A percentile compares a stretch with the other conserved stretches of the same genome.
Conservation (phyloP, 257 asterid species). For the Fraxinus americana region DNA sequence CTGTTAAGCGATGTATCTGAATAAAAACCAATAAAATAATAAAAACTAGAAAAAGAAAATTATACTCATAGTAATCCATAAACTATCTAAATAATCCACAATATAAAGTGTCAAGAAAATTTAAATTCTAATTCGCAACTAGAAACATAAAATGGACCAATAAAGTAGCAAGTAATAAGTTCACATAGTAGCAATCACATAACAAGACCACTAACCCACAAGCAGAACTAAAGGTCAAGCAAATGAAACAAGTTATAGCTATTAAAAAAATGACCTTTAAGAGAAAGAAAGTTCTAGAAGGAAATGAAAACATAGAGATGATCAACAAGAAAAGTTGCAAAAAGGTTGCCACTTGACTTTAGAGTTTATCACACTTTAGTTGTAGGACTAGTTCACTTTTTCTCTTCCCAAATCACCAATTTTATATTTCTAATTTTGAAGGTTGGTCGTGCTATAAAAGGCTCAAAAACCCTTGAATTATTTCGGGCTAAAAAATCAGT, state of each 20-base stretch:
- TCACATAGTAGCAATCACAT: neutral
- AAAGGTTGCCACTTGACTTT: neutral
- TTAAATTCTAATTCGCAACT: neutral
- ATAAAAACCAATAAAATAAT: neutral
- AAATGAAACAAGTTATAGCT: neutral
- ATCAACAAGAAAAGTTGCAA: neutral
- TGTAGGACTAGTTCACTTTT: neutral
- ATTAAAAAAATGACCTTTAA: neutral
- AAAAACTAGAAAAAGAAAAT: neutral
- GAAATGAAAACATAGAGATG: neutral
- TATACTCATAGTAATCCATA: neutral
- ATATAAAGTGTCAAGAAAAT: neutral
- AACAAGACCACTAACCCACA: neutral
- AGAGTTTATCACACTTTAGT: neutral
- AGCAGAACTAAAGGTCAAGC: neutral
- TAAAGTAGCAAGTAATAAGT: neutral
- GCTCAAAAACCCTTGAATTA: neutral
- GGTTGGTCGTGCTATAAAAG: neutral
- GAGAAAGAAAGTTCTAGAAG: neutral
- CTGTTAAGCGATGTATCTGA: neutral
- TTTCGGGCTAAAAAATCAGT: neutral
- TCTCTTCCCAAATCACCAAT: neutral
- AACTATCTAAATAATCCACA: neutral
- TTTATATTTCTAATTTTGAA: too few species aligned
- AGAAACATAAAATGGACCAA: neutral